Conservation (phyloP, 1,284 basidiomycete species). For the Fomitopsis palustris region DNA sequence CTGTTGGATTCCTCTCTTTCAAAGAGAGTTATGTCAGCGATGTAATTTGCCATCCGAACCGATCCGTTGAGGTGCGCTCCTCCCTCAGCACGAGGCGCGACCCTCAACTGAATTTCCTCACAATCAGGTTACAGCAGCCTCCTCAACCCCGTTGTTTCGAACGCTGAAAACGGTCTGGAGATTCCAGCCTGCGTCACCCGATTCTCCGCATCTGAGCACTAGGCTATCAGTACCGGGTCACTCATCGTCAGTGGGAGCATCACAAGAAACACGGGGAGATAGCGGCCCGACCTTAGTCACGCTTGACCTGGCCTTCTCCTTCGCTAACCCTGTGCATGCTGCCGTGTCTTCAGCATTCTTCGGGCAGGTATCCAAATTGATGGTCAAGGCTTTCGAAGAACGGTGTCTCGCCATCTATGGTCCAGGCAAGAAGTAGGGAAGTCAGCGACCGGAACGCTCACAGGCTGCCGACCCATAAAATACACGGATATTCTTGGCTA, state of each 20-base stretch:
- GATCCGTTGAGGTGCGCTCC: constrained; percentile 67
- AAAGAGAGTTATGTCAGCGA: constrained; percentile 85
- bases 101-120: not conserved
- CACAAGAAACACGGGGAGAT: constrained; percentile 18
- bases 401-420: constrained; percentile 76
- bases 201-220: constrained; percentile 39
- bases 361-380: constrained; percentile 81
- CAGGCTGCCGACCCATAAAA: too few relatives aligned
- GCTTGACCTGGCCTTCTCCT: constrained; percentile 82
- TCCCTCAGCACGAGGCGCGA: not conserved
- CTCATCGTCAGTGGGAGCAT: constrained; percentile 9
- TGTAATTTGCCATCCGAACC: constrained; percentile 76
- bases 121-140: constrained; percentile 68
- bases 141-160: constrained; percentile 84
- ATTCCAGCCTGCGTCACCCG: constrained; percentile 55
- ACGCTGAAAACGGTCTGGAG: constrained; percentile 81
- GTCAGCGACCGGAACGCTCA: not conserved
- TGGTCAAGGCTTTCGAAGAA: constrained; percentile 91
- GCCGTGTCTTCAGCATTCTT: constrained; percentile 82
- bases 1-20: constrained; percentile 86
- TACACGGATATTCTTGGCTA: too few relatives aligned
- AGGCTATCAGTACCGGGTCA: constrained; percentile 8
- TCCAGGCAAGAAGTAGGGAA: constrained; percentile 15
- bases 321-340: constrained; percentile 85
- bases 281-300: constrained; percentile 67